phyloP scores from a whole-genome alignment of 768 basidiomycete species.

The Boletellus sp. region DNA sequence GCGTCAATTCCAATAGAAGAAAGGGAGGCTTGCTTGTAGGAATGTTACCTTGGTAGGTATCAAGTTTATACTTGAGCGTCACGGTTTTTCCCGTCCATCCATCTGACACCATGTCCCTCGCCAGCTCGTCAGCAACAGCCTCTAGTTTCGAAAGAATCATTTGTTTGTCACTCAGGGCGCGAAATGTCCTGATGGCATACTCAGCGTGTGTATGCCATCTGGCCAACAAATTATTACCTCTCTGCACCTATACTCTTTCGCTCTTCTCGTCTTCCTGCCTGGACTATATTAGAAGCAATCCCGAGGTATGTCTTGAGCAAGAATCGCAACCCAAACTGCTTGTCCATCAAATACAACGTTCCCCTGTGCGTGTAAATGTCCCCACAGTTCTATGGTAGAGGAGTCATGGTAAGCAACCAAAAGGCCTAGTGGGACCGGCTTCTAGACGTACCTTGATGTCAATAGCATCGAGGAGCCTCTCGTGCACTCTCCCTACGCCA shows the following conservation, averaged over 20 bases:
- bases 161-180: constrained; percentile 57
- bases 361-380: constrained; percentile 81
- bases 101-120: constrained; percentile 68
- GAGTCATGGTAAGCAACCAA: not conserved
- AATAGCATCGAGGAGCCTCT: constrained; percentile 80
- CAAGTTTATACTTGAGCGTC: constrained; percentile 89
- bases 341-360: constrained; percentile 77
- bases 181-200: constrained; percentile 60
- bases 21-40: not conserved
- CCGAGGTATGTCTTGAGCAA: constrained; percentile 82
- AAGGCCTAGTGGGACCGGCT: not conserved
- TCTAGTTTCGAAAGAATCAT: constrained; percentile 74
- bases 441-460: constrained; percentile 61
- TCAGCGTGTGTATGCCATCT: not conserved
- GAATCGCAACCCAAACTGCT: constrained; percentile 74
- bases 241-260: constrained; percentile 92
- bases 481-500: constrained; percentile 88
- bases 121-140: constrained; percentile 78
- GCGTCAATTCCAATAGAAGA: constrained; percentile 5
- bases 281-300: constrained; percentile 78
- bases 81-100: constrained; percentile 88
- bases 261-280: constrained; percentile 73
- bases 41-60: constrained; percentile 73
- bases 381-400: constrained; percentile 68
- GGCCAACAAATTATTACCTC: constrained; percentile 41